Evolutionary conservation across 2,329 filamentous ascomycete species (phyloP), one percentile per base, ranked within the genome.

Genomic region (Fusarium papillatum): DNA sequence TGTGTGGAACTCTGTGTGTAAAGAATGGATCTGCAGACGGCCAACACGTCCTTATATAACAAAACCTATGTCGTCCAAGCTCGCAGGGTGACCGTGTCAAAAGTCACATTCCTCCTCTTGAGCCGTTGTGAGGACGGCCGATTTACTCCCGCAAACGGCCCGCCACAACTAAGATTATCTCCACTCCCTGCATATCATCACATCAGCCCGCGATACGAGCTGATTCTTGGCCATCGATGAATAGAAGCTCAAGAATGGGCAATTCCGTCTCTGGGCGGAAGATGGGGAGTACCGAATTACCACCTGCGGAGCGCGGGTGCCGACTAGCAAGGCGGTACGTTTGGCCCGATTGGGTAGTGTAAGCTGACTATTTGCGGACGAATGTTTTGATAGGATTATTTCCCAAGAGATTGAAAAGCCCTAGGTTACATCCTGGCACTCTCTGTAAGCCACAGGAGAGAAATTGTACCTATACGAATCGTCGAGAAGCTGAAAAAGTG

Each of bases 161-260:
- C 38, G 59, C 59, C 38, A 41, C 59, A 43, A 34, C 17, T 43
- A 43, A 62, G 19, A 62, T 34, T 31, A 43, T 62, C 59, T 62
- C 59, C 59, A 62, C 59, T 62, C 59, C 38, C 59, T 34, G 59
- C 59, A 62, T 62, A 62, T 39, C 59, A 62, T 62, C 59, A 24
- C 19, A 43, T 46, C 59, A 62, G 59, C 59, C 24, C 26, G 38
- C 7, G n/a, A 62, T 41, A 46, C 59, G 59, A 43, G 59, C 59
- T 43, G 59, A 46, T 26, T 46, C 59, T 46, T 62, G 59, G 59
- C 26, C 19, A 19, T 41, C 6, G 17, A 62, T 29, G 24, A 41
- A 29, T 41, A 38, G 22, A 22, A 26, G 8, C 31, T 29, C 24
- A 19, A 26, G 14, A 62, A 62, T 19, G 29, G 38, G 17, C 59